These are phyloP conservation scores for Periconia macrospinosa DNA, from an alignment of 2,329 filamentous ascomycete genomes.

Conservation along the genomic window DNA sequence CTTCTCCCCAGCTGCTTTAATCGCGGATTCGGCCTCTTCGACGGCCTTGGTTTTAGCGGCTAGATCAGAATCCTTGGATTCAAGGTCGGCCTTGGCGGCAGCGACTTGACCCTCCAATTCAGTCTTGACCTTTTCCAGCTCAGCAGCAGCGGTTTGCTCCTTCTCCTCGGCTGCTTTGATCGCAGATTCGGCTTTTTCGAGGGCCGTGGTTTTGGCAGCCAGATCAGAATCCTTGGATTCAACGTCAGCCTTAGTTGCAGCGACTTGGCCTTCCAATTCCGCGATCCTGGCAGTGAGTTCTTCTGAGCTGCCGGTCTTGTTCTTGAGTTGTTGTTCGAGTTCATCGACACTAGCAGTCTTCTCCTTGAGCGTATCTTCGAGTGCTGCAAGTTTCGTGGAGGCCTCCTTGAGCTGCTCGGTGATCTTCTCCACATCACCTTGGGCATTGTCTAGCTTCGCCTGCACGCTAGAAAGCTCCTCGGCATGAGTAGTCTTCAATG, in stretches of 20 bases:
- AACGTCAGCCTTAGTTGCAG: conserved; percentile 9
- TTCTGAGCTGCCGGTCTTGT: conserved; percentile 10
- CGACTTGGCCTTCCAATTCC: conserved; percentile 9
- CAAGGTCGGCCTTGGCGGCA: no score
- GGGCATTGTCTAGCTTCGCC: conserved; percentile 14
- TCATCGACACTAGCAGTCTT: conserved; percentile 17
- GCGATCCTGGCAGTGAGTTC: conserved; percentile 17
- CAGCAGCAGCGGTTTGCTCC: conserved; percentile 6
- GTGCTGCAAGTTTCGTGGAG: neutral
- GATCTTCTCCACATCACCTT: conserved; percentile 6
- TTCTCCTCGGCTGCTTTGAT: conserved; percentile 29
- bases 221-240: conserved; percentile 12
- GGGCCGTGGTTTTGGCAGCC: conserved; percentile 9
- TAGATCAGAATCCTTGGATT: no score
- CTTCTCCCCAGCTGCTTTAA: conserved; percentile 28
- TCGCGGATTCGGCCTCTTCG: conserved; percentile 51
- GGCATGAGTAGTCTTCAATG: neutral
- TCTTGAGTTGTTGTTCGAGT: conserved; percentile 20
- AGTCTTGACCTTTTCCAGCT: conserved; percentile 6
- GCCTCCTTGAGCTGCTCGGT: neutral
- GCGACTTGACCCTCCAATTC: no score
- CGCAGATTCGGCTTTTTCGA: conserved; percentile 51
- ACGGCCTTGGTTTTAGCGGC: no score
- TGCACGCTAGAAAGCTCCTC: neutral
- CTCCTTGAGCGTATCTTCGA: conserved; percentile 17